phyloP scores from a whole-genome alignment of 2,329 filamentous ascomycete species.

The Pseudogymnoascus destructans region DNA sequence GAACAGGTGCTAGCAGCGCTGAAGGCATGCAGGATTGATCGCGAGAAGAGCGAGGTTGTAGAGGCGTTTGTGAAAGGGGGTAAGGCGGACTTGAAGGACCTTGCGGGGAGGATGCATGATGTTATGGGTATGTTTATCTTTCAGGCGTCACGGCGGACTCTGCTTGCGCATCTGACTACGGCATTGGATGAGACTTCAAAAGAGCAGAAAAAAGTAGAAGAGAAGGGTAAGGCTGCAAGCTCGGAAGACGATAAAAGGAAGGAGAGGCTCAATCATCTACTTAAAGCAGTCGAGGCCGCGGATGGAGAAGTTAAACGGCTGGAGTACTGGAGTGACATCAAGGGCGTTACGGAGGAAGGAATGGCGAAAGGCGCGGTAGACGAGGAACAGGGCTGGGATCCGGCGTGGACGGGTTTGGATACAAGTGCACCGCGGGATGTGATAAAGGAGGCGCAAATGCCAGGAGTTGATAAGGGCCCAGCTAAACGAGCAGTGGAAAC shows the following conservation, averaged over 20 bases:
- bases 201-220: conserved; percentile 31
- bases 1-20: conserved; percentile 52
- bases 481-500: neutral
- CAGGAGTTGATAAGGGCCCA: conserved; percentile 13
- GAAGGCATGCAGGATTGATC: conserved; percentile 62
- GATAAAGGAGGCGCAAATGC: conserved; percentile 17
- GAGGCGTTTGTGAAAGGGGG: conserved; percentile 70
- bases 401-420: conserved; percentile 23
- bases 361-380: conserved; percentile 25
- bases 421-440: conserved; percentile 23
- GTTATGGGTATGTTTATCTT: conserved; percentile 84
- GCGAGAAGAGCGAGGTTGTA: conserved; percentile 79
- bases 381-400: conserved; percentile 21
- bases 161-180: conserved; percentile 58
- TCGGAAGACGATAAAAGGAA: conserved; percentile 22
- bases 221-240: conserved; percentile 23
- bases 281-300: conserved; percentile 59
- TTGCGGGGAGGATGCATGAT: conserved; percentile 66
- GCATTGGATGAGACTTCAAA: conserved; percentile 42
- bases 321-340: conserved; percentile 81
- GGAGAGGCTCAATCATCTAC: conserved; percentile 51
- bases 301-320: conserved; percentile 68
- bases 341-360: conserved; percentile 45
- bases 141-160: conserved; percentile 67
- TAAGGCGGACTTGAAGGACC: conserved; percentile 59